Conservation (phyloP, 2,329 filamentous ascomycete species). For the Pseudogymnoascus sp. region DNA sequence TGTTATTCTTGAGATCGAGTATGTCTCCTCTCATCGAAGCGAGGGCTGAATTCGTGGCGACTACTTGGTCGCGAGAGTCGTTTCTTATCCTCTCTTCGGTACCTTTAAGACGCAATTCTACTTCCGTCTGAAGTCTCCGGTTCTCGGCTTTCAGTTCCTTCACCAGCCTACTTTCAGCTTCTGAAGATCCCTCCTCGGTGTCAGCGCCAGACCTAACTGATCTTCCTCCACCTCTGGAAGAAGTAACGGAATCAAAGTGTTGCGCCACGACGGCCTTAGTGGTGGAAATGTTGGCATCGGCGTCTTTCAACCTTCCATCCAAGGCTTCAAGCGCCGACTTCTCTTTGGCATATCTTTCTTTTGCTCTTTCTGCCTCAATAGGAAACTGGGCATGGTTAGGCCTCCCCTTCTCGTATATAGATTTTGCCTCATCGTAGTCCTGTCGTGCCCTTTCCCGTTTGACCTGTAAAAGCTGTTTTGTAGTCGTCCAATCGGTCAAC, state of each 20-base stretch:
- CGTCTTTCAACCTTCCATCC: neutral
- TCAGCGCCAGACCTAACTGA: neutral
- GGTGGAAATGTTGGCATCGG: neutral
- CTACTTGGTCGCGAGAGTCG: neutral
- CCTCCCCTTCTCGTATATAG: neutral
- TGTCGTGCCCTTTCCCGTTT: neutral
- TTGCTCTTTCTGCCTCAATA: constrained; percentile 1
- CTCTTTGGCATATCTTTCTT: neutral
- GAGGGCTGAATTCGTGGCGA: neutral
- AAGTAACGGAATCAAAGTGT: neutral
- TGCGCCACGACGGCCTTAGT: neutral
- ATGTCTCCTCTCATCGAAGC: neutral
- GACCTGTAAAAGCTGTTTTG: neutral
- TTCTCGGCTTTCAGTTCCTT: neutral
- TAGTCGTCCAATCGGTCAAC: neutral
- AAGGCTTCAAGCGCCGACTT: neutral
- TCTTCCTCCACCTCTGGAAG: neutral
- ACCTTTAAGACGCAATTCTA: neutral
- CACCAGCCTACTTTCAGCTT: neutral
- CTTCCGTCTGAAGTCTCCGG: neutral
- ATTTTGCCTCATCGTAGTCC: neutral
- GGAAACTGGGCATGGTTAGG: neutral
- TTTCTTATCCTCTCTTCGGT: neutral
- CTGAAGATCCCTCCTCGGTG: neutral
- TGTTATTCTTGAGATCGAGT: neutral